Percentiles rank a stretch among this genome's conserved stretches.
phyloP scores from a whole-genome alignment of 2,329 filamentous ascomycete genomes.

The Fusarium clavum region DNA sequence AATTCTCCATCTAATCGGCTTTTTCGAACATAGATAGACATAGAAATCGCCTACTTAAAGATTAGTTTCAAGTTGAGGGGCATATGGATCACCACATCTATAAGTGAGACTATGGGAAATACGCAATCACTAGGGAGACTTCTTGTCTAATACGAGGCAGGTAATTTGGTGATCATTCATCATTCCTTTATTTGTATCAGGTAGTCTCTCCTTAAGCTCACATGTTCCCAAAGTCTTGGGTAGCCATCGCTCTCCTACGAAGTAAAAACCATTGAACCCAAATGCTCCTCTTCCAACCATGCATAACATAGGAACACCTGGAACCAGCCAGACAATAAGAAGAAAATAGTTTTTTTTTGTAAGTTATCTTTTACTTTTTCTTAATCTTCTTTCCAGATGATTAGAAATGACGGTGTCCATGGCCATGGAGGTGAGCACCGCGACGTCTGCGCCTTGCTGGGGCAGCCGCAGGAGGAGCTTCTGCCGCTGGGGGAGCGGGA shows the following conservation, averaged over 20 bases:
- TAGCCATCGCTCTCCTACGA: slow-evolving; percentile 50
- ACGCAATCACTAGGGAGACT: slow-evolving; percentile 26
- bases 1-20: slow-evolving; percentile 8
- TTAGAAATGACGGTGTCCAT: slow-evolving; percentile 47
- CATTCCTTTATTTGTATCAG: slow-evolving; percentile 48
- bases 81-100: slow-evolving; percentile 4
- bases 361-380: slow-evolving; percentile 11
- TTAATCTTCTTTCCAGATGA: slow-evolving; percentile 25
- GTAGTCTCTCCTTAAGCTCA: slow-evolving; percentile 48
- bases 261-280: slow-evolving; percentile 50
- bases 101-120: slow-evolving; percentile 6
- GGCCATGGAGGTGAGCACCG: slow-evolving; percentile 53
- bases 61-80: neutral
- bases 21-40: neutral
- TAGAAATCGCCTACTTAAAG: neutral
- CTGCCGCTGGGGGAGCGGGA: neutral
- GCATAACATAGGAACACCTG: slow-evolving; percentile 50
- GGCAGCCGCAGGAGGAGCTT: neutral
- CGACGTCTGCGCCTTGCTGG: slow-evolving; percentile 44
- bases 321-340: slow-evolving; percentile 52
- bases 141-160: slow-evolving; percentile 31
- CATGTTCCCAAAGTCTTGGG: slow-evolving; percentile 51
- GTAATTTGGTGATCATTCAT: slow-evolving; percentile 43
- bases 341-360: slow-evolving; percentile 26
- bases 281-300: slow-evolving; percentile 52